Percentiles rank a stretch among this genome's conserved stretches.
phyloP scores from a whole-genome alignment of 495 filamentous ascomycete genomes.

The Cairneyella variabilis region DNA sequence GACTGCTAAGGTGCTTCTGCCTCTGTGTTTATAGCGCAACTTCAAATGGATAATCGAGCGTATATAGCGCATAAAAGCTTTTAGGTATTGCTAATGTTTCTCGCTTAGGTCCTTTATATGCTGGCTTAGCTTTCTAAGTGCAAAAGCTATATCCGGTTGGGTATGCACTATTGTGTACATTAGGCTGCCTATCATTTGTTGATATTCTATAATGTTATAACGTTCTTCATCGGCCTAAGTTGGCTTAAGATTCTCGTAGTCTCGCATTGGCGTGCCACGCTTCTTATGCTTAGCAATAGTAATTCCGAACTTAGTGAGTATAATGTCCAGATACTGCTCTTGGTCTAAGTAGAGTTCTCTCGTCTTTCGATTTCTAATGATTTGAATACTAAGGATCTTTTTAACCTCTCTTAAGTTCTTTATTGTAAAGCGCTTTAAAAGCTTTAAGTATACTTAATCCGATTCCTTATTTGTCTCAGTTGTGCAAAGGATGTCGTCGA shows the following conservation, averaged over 20 bases:
- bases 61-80: background rate
- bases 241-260: background rate
- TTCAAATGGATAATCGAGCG: background rate
- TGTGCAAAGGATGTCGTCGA: no score
- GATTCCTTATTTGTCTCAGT: no score
- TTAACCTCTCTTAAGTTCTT: background rate
- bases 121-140: background rate
- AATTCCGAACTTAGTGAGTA: no score
- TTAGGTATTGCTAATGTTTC: background rate
- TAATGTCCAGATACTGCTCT: background rate
- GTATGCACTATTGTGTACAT: background rate
- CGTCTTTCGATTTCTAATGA: background rate
- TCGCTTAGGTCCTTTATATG: background rate
- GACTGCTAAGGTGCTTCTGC: background rate
- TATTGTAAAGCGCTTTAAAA: background rate
- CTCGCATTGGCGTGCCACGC: no score
- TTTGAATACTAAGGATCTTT: background rate
- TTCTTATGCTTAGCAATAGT: no score
- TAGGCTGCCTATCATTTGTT: background rate
- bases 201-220: no score
- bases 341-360: background rate
- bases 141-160: background rate
- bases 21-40: background rate
- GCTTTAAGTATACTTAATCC: no score
- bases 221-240: background rate